Conservation (phyloP, 2,329 filamentous ascomycete species). For the Ophiosphaerella narmari region DNA sequence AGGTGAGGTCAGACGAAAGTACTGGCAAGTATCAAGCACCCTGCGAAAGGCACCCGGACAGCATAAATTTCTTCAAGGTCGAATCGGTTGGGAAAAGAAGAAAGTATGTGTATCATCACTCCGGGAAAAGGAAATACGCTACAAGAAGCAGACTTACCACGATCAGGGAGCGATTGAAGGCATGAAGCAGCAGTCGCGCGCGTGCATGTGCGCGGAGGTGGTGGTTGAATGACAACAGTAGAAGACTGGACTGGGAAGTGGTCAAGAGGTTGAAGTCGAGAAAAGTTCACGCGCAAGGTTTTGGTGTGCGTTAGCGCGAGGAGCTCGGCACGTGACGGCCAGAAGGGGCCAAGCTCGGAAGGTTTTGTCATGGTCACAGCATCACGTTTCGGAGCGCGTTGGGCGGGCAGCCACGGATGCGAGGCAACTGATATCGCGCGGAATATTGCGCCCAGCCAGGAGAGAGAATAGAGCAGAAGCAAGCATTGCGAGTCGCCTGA, state of each 20-base stretch:
- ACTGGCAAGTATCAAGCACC: conserved; percentile 89
- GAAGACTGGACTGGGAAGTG: background rate
- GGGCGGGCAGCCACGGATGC: conserved; percentile 5
- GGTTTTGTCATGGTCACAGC: conserved; percentile 6
- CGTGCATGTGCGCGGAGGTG: too few relatives aligned
- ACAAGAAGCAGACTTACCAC: conserved; percentile 21
- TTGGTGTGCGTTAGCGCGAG: conserved; percentile 3
- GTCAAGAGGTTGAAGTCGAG: background rate
- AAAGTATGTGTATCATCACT: conserved; percentile 76
- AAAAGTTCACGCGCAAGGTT: conserved; percentile 1
- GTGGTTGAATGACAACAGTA: background rate
- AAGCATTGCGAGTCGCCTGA: too few relatives aligned
- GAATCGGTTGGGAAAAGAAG: conserved; percentile 91
- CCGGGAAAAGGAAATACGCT: conserved; percentile 34
- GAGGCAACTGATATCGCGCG: too few relatives aligned
- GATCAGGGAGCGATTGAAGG: background rate
- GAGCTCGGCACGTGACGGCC: conserved; percentile 1
- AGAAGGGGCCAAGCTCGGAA: background rate
- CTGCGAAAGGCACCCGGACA: conserved; percentile 66
- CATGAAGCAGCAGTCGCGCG: too few relatives aligned
- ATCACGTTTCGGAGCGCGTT: conserved; percentile 3
- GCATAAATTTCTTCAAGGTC: conserved; percentile 79
- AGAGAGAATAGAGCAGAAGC: too few relatives aligned
- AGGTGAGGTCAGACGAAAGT: conserved; percentile 71
- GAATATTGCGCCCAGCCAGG: too few relatives aligned